Percentiles rank a stretch among this genome's conserved stretches.
Evolutionary conservation across 495 filamentous ascomycete genomes (phyloP).

Genomic region (Durotheca rogersii): DNA sequence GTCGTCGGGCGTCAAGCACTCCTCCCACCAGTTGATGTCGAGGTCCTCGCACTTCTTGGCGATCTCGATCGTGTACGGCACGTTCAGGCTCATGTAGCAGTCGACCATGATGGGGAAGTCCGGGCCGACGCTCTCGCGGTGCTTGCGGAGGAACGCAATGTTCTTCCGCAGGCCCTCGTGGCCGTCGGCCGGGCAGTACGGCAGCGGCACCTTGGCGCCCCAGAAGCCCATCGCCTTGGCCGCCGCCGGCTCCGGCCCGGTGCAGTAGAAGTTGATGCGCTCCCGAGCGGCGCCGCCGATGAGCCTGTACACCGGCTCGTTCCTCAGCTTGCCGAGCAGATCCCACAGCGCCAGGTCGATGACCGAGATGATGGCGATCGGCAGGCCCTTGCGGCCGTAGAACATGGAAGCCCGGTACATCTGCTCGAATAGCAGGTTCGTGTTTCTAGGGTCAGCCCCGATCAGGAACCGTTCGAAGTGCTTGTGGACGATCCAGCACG

Average conservation of each 20-base stretch:
- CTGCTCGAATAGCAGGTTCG: slow-evolving; percentile 86
- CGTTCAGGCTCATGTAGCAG: slow-evolving; percentile 94
- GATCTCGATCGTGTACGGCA: slow-evolving; percentile 87
- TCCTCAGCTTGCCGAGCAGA: slow-evolving; percentile 81
- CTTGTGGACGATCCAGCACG: slow-evolving; percentile 87
- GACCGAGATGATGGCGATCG: slow-evolving; percentile 87
- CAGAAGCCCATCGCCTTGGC: slow-evolving; percentile 83
- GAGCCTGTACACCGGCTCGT: slow-evolving; percentile 91
- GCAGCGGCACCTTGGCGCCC: slow-evolving; percentile 84
- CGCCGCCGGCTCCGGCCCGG: slow-evolving; percentile 75
- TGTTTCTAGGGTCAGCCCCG: slow-evolving; percentile 83
- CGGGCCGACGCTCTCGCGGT: slow-evolving; percentile 79
- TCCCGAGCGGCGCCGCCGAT: slow-evolving; percentile 84
- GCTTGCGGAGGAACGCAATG: slow-evolving; percentile 79
- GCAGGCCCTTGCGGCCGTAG: slow-evolving; percentile 89
- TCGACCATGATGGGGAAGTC: slow-evolving; percentile 93
- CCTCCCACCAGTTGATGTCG: slow-evolving; percentile 96
- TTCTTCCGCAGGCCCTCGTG: slow-evolving; percentile 80
- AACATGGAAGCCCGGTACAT: slow-evolving; percentile 96
- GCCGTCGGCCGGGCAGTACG: slow-evolving; percentile 85
- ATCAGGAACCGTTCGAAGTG: slow-evolving; percentile 91
- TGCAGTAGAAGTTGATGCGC: slow-evolving; percentile 88
- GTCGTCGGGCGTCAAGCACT: slow-evolving; percentile 86
- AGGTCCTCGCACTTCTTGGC: slow-evolving; percentile 77
- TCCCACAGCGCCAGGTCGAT: slow-evolving; percentile 94